Percentiles rank a stretch among this genome's conserved stretches.
Evolutionary conservation across 129 eudicot genomes (phyloP).

Genomic region (Escallonia rubra): DNA sequence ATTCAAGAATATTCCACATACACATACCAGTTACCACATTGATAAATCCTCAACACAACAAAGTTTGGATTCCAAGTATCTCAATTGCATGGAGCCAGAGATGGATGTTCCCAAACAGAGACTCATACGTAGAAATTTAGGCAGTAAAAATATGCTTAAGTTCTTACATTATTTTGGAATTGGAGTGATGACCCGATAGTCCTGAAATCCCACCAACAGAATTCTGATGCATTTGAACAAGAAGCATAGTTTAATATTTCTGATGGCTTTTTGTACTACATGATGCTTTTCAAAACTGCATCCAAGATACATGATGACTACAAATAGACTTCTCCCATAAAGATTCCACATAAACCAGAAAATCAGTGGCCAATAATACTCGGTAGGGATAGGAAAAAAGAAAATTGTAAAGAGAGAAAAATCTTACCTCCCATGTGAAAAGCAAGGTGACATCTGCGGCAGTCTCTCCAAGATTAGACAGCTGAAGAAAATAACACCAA

Average conservation of each 20-base stretch:
- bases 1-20: not conserved
- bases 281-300: not conserved
- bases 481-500: conserved; percentile 17
- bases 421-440: conserved; percentile 57
- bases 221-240: conserved; percentile 30
- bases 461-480: conserved; percentile 42
- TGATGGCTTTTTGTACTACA: conserved; percentile 1
- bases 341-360: not conserved
- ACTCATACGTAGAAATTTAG: not conserved
- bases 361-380: not conserved
- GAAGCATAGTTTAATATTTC: conserved; percentile 1
- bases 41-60: not conserved
- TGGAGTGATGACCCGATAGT: conserved; percentile 49
- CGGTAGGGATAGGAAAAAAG: not conserved
- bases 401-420: conserved; percentile 1
- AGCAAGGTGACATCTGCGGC: conserved; percentile 55
- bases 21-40: not conserved
- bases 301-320: conserved; percentile 2
- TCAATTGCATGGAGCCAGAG: not conserved
- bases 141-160: conserved; percentile 1
- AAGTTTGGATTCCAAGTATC: not conserved
- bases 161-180: conserved; percentile 42
- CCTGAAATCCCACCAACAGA: conserved; percentile 66
- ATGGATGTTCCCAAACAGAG: conserved; percentile 1
- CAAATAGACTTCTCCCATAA: conserved; percentile 1